Percentiles rank a stretch among this genome's conserved stretches.
Conservation (phyloP, 176 grass and related monocot genomes). For the Hyparrhenia diplandra region DNA sequence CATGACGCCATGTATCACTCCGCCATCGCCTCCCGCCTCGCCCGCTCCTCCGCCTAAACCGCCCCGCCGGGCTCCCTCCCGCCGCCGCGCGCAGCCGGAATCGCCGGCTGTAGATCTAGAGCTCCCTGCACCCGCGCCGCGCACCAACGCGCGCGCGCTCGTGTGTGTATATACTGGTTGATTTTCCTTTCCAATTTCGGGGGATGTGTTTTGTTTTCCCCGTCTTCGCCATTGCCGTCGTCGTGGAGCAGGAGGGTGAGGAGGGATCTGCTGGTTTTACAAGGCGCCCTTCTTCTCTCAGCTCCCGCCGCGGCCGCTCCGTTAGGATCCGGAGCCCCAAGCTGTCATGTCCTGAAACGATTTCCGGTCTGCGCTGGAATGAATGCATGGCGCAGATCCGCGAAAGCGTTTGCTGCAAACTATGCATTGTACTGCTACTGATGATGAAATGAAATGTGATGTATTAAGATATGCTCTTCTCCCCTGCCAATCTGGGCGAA, state of each 20-base stretch:
- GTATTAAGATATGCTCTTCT: too few species aligned
- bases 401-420: too few species aligned
- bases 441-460: too few species aligned
- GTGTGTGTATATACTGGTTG: background rate
- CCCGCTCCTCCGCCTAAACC: constrained; percentile 6
- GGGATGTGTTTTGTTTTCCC: background rate
- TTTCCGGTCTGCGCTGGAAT: too few species aligned
- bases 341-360: too few species aligned
- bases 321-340: too few species aligned
- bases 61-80: constrained; percentile 19
- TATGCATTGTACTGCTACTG: too few species aligned
- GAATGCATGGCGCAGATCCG: too few species aligned
- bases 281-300: background rate
- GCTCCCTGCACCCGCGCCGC: too few species aligned
- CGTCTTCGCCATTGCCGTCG: background rate
- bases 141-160: too few species aligned
- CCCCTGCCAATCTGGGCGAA: too few species aligned
- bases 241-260: background rate
- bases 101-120: background rate
- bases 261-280: background rate
- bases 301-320: background rate
- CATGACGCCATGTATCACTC: constrained; percentile 97
- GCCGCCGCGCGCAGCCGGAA: too few species aligned
- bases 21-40: constrained; percentile 87
- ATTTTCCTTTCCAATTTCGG: background rate